These are phyloP conservation scores for Conoideocrella luteorostrata DNA, from an alignment of 2,329 filamentous ascomycete species.

Conservation along the genomic window DNA sequence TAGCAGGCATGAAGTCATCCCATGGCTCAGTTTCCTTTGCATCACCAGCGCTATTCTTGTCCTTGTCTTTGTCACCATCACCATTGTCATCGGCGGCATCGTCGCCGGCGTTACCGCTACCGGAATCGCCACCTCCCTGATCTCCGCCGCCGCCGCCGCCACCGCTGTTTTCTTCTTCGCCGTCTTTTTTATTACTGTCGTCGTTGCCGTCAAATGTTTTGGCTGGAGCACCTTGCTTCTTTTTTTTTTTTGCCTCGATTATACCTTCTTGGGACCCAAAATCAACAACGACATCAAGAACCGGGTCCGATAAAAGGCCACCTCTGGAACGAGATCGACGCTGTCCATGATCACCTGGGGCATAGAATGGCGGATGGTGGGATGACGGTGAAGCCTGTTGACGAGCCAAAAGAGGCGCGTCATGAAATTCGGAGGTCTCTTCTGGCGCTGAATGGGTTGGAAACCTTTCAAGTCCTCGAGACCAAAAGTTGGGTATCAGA, in stretches of 20 bases:
- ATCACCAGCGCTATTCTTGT: conserved; percentile 28
- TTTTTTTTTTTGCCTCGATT: conserved; percentile 15
- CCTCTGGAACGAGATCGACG: conserved; percentile 1
- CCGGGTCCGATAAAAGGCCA: conserved; percentile 14
- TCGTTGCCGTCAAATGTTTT: conserved; percentile 10
- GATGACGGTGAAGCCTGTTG: conserved; percentile 6
- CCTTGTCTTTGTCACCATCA: conserved; percentile 15
- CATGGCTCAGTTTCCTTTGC: conserved; percentile 31
- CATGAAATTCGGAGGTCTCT: not conserved
- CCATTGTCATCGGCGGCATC: conserved; percentile 5
- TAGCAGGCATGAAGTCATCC: conserved; percentile 19
- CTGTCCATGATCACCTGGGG: not conserved
- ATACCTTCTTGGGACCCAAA: conserved; percentile 14
- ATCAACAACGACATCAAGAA: conserved; percentile 17
- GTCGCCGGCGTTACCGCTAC: conserved; percentile 1
- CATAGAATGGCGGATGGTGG: not conserved
- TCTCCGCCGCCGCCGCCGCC: conserved; percentile 6
- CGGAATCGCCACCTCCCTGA: conserved; percentile 5
- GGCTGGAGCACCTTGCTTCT: conserved; percentile 8
- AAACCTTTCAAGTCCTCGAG: not conserved
- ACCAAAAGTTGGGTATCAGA: conserved; percentile 2
- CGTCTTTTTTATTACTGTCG: conserved; percentile 4
- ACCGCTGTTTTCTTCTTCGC: conserved; percentile 5
- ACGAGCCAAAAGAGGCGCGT: conserved; percentile 8
- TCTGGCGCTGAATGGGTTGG: not conserved